phyloP scores from a whole-genome alignment of 352 stramenopile species.

The Phytopythium aichiense region DNA sequence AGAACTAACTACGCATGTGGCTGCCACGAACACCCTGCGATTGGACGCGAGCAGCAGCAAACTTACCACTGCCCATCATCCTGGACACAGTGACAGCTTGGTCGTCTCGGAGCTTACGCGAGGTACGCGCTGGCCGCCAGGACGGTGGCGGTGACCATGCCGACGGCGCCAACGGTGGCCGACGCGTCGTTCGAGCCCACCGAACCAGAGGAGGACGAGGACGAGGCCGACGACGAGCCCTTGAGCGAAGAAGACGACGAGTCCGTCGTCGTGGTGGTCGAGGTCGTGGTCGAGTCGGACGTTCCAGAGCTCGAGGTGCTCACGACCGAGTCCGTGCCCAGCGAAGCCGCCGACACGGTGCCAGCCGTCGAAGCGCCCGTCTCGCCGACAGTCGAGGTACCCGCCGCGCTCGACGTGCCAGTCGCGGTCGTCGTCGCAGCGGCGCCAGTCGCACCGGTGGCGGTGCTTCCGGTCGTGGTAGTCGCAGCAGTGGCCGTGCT shows the following conservation, averaged over 20 bases:
- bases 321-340: neutral
- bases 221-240: neutral
- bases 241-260: constrained; percentile 1
- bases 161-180: neutral
- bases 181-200: constrained; percentile 5
- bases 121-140: constrained; percentile 1
- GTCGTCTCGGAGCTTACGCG: neutral
- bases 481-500: neutral
- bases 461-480: neutral
- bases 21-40: neutral
- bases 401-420: neutral
- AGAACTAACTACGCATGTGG: neutral
- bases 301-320: neutral
- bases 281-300: constrained; percentile 5
- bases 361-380: constrained; percentile 6
- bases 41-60: neutral
- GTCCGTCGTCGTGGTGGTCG: neutral
- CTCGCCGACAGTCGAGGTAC: constrained; percentile 4
- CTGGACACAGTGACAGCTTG: neutral
- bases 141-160: constrained; percentile 2
- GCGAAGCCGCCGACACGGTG: neutral
- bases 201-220: neutral
- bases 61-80: neutral
- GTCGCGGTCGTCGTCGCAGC: neutral
- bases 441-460: neutral